These are phyloP conservation scores for Neurospora sp. DNA, from an alignment of 495 filamentous ascomycete genomes.

Conservation along the genomic window DNA sequence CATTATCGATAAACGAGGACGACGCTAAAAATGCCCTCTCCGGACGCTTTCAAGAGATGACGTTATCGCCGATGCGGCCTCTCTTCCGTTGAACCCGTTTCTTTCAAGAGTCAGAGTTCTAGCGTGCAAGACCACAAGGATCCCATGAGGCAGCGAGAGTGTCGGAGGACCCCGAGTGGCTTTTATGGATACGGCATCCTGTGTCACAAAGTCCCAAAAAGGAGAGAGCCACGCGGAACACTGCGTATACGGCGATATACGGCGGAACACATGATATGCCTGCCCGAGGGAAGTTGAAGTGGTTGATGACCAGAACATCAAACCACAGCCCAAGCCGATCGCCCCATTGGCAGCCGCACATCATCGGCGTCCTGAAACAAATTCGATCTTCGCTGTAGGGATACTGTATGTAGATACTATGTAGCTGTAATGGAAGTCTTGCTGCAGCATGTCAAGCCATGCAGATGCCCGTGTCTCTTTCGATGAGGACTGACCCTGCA, in stretches of 20 bases:
- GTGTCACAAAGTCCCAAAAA: background rate
- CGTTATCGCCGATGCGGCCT: background rate
- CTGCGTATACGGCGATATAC: background rate
- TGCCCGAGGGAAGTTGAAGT: background rate
- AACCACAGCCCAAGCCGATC: background rate
- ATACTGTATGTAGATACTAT: background rate
- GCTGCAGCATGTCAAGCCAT: background rate
- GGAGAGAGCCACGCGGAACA: background rate
- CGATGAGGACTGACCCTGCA: background rate
- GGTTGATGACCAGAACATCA: background rate
- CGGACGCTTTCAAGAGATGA: background rate
- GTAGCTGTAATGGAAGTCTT: background rate
- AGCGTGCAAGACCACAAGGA: background rate
- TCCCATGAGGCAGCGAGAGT: background rate
- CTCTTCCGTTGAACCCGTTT: background rate
- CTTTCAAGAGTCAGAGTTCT: background rate
- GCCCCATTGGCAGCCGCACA: background rate
- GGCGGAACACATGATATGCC: background rate
- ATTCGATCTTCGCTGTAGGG: background rate
- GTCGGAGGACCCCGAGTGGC: background rate
- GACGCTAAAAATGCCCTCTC: background rate
- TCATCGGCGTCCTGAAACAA: background rate
- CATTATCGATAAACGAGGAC: background rate
- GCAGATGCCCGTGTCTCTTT: background rate
- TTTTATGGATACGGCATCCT: background rate